Conservation (phyloP, 148 eudicot genomes). For the Camellia sinensis region DNA sequence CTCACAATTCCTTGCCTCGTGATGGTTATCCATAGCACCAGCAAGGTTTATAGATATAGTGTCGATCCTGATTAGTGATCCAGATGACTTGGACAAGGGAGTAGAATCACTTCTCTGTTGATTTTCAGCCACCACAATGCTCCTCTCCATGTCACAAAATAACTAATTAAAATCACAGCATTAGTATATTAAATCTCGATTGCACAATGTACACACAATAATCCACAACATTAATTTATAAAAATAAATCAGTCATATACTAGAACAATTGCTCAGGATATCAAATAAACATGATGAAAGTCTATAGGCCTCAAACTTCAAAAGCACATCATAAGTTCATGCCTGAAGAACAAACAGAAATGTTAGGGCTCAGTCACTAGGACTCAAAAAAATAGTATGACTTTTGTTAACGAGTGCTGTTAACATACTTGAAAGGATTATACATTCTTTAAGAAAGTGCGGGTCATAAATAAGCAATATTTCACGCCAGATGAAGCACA, state of each 20-base stretch:
- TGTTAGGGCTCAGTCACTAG: background rate
- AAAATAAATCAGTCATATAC: background rate
- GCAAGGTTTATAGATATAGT: conserved; percentile 25
- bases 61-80: conserved; percentile 29
- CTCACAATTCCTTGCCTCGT: conserved; percentile 26
- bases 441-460: too few relatives aligned
- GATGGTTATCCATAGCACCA: conserved; percentile 19
- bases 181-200: background rate
- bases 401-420: too few relatives aligned
- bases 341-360: background rate
- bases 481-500: too few relatives aligned
- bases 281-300: background rate
- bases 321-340: background rate
- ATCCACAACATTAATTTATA: background rate
- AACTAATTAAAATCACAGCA: conserved; percentile 6
- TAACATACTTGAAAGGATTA: too few relatives aligned
- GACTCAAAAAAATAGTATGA: background rate
- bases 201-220: background rate
- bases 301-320: background rate
- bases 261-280: conserved; percentile 1
- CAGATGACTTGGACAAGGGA: conserved; percentile 29
- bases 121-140: conserved; percentile 24
- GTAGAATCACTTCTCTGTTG: conserved; percentile 23
- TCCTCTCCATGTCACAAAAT: conserved; percentile 23
- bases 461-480: too few relatives aligned